Conservation (phyloP, 257 asterid genomes). For the Jacaranda copaia region DNA sequence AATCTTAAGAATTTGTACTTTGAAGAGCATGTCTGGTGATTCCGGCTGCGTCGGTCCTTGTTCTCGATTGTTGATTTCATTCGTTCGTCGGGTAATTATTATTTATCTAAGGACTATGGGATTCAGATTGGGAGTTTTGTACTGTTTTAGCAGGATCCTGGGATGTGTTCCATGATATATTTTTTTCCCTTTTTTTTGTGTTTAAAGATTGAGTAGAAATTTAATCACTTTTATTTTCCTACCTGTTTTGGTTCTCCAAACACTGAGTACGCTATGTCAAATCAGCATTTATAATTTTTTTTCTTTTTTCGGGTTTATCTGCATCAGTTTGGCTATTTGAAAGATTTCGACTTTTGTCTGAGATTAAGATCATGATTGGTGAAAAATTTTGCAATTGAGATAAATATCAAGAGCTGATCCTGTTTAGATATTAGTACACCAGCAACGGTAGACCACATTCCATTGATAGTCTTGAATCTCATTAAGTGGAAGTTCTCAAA, state of each 20-base stretch:
- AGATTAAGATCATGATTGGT: slow-evolving; percentile 5
- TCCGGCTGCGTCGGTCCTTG: slow-evolving; percentile 16
- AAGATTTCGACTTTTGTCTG: neutral
- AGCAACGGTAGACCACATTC: slow-evolving; percentile 9
- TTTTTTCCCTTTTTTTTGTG: neutral
- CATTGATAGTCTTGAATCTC: slow-evolving; percentile 5
- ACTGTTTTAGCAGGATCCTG: slow-evolving; percentile 16
- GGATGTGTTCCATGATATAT: neutral
- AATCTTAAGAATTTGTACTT: slow-evolving; percentile 6
- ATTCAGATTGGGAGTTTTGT: slow-evolving; percentile 18
- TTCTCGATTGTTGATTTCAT: neutral
- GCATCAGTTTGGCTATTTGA: neutral
- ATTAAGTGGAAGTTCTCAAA: slow-evolving; percentile 4
- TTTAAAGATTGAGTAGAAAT: slow-evolving; percentile 18
- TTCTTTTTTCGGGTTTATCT: no score
- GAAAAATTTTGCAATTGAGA: neutral
- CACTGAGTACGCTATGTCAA: neutral
- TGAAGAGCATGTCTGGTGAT: slow-evolving; percentile 2
- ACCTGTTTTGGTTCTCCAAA: neutral
- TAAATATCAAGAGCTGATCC: neutral
- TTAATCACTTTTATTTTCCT: neutral
- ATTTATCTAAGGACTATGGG: neutral
- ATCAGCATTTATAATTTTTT: neutral
- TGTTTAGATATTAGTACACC: slow-evolving; percentile 8
- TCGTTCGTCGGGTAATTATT: neutral